Evolutionary conservation across 257 asterid species (phyloP).

Genomic region (Nicotiana paniculata): DNA sequence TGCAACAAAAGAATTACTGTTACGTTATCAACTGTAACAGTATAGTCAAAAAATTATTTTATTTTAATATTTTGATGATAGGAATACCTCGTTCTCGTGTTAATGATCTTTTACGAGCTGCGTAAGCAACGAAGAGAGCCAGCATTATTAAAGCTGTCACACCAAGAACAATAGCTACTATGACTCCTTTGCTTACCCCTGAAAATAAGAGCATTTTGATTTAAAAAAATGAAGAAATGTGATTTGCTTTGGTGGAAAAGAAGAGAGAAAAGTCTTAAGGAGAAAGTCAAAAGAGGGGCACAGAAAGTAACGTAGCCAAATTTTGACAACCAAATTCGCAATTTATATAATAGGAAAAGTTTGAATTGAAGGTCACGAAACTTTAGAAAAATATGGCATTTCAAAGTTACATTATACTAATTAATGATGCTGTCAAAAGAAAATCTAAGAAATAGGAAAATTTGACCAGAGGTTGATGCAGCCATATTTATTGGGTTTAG

Average conservation of each 20-base stretch:
- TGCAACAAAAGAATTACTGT: not conserved
- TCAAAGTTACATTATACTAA: not conserved
- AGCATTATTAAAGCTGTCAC: conserved; percentile 60
- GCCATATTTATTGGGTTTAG: not conserved
- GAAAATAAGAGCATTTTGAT: not conserved
- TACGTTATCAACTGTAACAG: not conserved
- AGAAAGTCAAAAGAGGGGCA: not conserved
- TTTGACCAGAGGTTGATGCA: not conserved
- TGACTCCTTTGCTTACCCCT: conserved; percentile 43
- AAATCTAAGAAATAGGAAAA: not conserved
- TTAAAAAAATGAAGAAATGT: not conserved
- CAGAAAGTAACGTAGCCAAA: no score
- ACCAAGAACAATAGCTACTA: conserved; percentile 48
- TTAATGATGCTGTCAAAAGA: not conserved
- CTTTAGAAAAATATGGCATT: not conserved
- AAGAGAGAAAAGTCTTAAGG: not conserved
- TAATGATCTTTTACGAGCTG: conserved; percentile 32
- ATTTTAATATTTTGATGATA: not conserved
- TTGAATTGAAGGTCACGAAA: not conserved
- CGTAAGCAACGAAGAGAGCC: conserved; percentile 41
- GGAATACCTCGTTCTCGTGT: conserved; percentile 53
- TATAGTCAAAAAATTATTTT: not conserved
- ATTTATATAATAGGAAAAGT: not conserved
- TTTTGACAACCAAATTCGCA: not conserved
- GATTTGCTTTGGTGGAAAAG: not conserved